Conservation (phyloP, 2,329 filamentous ascomycete genomes). For the Exophiala spinifera region DNA sequence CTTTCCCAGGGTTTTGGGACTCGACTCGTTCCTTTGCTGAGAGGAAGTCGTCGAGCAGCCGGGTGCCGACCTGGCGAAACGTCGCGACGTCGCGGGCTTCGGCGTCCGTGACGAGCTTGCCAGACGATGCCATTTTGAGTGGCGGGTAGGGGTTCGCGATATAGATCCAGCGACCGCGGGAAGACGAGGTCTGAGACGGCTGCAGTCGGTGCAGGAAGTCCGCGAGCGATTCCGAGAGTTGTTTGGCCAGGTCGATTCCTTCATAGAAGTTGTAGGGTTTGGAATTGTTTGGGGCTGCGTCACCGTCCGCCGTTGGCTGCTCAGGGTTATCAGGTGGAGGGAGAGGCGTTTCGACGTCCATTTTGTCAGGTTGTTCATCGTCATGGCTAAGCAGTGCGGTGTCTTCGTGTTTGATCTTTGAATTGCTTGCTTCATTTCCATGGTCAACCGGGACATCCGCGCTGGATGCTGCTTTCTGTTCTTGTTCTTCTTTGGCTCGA, state of each 20-base stretch:
- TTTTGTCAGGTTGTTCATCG: background rate
- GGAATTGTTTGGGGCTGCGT: background rate
- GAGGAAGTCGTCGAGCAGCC: conserved; percentile 53
- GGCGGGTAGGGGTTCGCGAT: conserved; percentile 60
- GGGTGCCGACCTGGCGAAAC: conserved; percentile 54
- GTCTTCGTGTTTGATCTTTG: background rate
- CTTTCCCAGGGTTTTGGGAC: conserved; percentile 36
- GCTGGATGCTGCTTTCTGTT: conserved; percentile 2
- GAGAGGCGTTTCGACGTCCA: background rate
- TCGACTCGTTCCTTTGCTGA: conserved; percentile 44
- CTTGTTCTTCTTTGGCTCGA: background rate
- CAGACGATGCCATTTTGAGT: background rate
- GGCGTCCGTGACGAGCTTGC: conserved; percentile 37
- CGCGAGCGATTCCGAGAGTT: conserved; percentile 60
- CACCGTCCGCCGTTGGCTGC: background rate
- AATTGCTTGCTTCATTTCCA: background rate
- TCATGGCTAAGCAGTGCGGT: background rate
- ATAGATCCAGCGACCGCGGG: conserved; percentile 66
- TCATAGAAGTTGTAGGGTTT: conserved; percentile 59
- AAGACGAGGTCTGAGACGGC: conserved; percentile 58
- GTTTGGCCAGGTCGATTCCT: conserved; percentile 54
- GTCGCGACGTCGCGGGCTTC: conserved; percentile 44
- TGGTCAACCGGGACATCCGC: background rate
- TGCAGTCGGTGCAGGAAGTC: conserved; percentile 68
- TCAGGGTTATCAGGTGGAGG: background rate